Percentiles rank a stretch among this genome's conserved stretches.
These are phyloP conservation scores for Tetracladium marchalianum DNA, from an alignment of 495 filamentous ascomycete species.

Conservation along the genomic window DNA sequence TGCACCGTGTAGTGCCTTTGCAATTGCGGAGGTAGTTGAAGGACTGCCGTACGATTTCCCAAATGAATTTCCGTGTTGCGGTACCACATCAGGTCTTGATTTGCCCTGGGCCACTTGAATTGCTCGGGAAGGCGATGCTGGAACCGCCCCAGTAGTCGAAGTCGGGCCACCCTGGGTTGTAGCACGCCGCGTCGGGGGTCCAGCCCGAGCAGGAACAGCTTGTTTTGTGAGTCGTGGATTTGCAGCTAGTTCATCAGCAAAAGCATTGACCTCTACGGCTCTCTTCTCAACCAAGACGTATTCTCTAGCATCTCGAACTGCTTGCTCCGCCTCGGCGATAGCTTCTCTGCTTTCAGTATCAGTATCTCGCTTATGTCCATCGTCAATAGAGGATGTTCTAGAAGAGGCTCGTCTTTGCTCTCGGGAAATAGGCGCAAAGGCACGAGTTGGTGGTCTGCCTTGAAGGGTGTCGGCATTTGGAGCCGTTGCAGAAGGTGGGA, in stretches of 20 bases:
- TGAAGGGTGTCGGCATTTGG: constrained; percentile 14
- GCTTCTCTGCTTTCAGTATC: constrained; percentile 41
- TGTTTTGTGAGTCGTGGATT: constrained; percentile 40
- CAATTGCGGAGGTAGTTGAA: constrained; percentile 81
- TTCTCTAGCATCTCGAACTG: constrained; percentile 81
- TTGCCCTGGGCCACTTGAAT: constrained; percentile 59
- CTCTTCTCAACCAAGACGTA: constrained; percentile 95
- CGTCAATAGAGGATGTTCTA: constrained; percentile 35
- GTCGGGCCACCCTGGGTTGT: constrained; percentile 51
- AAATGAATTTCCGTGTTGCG: constrained; percentile 62
- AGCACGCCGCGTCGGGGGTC: constrained; percentile 55
- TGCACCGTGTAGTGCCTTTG: constrained; percentile 90
- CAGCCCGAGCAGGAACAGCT: constrained; percentile 26
- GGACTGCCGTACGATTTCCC: constrained; percentile 73
- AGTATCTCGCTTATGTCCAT: constrained; percentile 20
- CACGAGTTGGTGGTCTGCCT: constrained; percentile 5
- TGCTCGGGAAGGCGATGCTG: constrained; percentile 44
- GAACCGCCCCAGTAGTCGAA: constrained; percentile 46
- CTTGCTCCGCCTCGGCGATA: constrained; percentile 69
- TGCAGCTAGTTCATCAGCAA: constrained; percentile 86
- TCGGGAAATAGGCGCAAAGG: constrained; percentile 3
- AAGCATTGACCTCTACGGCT: constrained; percentile 89
- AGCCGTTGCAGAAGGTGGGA: constrained; percentile 22
- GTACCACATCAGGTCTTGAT: constrained; percentile 49
- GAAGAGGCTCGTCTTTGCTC: constrained; percentile 6